phyloP scores from a whole-genome alignment of 441 rosid species.

The Populus hybrid region DNA sequence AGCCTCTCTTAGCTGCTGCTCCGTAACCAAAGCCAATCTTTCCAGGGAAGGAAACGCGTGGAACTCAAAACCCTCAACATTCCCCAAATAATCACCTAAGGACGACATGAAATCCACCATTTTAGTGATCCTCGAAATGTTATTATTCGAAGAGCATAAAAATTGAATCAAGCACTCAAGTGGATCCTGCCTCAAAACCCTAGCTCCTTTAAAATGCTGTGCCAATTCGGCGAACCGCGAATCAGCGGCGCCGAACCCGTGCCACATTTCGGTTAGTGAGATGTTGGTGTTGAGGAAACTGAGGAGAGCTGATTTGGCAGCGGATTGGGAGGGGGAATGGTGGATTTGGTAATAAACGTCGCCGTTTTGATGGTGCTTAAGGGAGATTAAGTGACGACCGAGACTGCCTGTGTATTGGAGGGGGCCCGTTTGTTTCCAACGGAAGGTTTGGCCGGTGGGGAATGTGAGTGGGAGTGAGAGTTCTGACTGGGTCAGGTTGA shows the following conservation, averaged over 20 bases:
- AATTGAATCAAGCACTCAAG: slow-evolving; percentile 85
- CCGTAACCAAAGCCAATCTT: slow-evolving; percentile 53
- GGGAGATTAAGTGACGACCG: slow-evolving; percentile 77
- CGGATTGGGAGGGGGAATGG: slow-evolving; percentile 36
- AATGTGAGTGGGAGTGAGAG: slow-evolving; percentile 78
- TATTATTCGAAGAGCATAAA: slow-evolving; percentile 85
- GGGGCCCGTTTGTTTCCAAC: slow-evolving; percentile 78
- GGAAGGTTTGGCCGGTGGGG: slow-evolving; percentile 98
- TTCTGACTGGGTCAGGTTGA: slow-evolving; percentile 53
- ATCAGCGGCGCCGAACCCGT: slow-evolving; percentile 60
- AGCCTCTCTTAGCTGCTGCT: slow-evolving; percentile 64
- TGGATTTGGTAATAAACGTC: slow-evolving; percentile 56
- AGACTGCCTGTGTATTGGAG: slow-evolving; percentile 75
- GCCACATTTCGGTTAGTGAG: slow-evolving; percentile 61
- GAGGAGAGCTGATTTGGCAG: slow-evolving; percentile 59
- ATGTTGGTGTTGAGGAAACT: slow-evolving; percentile 69
- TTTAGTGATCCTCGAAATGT: slow-evolving; percentile 78
- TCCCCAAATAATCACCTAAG: slow-evolving; percentile 59
- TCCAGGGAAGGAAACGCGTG: slow-evolving; percentile 82
- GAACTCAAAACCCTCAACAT: slow-evolving; percentile 61
- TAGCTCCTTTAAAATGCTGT: slow-evolving; percentile 56
- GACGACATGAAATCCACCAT: slow-evolving; percentile 81
- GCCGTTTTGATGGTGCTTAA: slow-evolving; percentile 53
- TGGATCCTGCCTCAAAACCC: slow-evolving; percentile 91
- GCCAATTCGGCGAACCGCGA: slow-evolving; percentile 65